Evolutionary conservation across 441 rosid genomes (phyloP).

Genomic region (Populus tomentosa): DNA sequence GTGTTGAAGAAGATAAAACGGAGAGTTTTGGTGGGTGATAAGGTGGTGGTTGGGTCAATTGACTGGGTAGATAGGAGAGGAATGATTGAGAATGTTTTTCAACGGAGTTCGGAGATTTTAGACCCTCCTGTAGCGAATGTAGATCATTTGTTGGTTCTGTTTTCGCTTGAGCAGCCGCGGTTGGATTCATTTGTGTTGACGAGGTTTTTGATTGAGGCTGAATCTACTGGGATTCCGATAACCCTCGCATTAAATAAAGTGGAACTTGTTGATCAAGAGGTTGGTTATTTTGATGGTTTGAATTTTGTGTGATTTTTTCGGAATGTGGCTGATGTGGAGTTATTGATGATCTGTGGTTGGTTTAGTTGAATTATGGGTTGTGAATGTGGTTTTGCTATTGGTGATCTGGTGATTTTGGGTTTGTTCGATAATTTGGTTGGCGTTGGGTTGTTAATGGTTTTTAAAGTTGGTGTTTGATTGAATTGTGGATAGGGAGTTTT

Average conservation of each 20-base stretch:
- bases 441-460: too few species aligned
- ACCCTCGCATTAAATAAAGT: slow-evolving; percentile 78
- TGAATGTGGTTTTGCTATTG: too few species aligned
- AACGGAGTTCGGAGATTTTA: slow-evolving; percentile 51
- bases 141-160: slow-evolving; percentile 71
- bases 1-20: slow-evolving; percentile 88
- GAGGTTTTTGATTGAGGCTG: slow-evolving; percentile 85
- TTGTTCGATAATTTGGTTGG: too few species aligned
- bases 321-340: too few species aligned
- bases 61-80: slow-evolving; percentile 90
- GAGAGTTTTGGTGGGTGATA: slow-evolving; percentile 82
- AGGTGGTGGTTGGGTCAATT: slow-evolving; percentile 72
- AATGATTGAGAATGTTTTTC: slow-evolving; percentile 82
- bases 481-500: too few species aligned
- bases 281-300: too few species aligned
- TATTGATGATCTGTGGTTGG: too few species aligned
- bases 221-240: slow-evolving; percentile 72
- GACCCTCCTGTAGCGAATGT: slow-evolving; percentile 94
- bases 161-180: slow-evolving; percentile 79
- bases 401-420: too few species aligned
- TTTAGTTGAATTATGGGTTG: too few species aligned
- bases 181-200: slow-evolving; percentile 69
- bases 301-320: too few species aligned
- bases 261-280: slow-evolving; percentile 71
- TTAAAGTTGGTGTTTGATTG: too few species aligned